Conservation (phyloP, 495 filamentous ascomycete species). For the Daldinia vernicosa region DNA sequence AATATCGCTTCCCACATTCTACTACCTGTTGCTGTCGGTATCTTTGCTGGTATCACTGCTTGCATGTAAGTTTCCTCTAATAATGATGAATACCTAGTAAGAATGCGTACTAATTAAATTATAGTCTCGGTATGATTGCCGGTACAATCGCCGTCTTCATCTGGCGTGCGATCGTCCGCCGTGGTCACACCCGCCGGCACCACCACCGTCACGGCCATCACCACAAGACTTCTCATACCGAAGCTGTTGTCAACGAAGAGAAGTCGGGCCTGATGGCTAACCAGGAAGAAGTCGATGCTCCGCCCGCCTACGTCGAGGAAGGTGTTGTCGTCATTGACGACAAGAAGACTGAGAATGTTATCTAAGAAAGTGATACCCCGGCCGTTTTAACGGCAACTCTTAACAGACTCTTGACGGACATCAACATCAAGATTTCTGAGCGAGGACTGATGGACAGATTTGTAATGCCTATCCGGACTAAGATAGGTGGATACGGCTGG, state of each 20-base stretch:
- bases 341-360: conserved; percentile 45
- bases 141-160: conserved; percentile 57
- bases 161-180: conserved; percentile 53
- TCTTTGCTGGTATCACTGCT: conserved; percentile 61
- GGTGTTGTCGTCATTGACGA: conserved; percentile 35
- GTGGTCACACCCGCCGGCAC: conserved; percentile 38
- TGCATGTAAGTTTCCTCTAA: conserved; percentile 54
- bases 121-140: conserved; percentile 61
- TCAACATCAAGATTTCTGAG: background rate
- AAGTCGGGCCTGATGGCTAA: conserved; percentile 55
- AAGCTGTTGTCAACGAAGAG: conserved; percentile 51
- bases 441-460: conserved; percentile 20
- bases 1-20: conserved; percentile 60
- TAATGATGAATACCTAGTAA: background rate
- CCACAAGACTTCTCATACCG: conserved; percentile 45
- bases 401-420: background rate
- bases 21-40: conserved; percentile 61
- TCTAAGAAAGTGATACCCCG: conserved; percentile 38
- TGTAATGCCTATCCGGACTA: conserved; percentile 10
- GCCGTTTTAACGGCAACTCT: conserved; percentile 11
- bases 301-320: conserved; percentile 52
- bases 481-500: conserved; percentile 18
- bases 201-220: conserved; percentile 42
- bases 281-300: conserved; percentile 47
- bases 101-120: conserved; percentile 17